Base-by-base conservation (phyloP, 2,329 filamentous ascomycete species). In the Venturia nashicola region DNA sequence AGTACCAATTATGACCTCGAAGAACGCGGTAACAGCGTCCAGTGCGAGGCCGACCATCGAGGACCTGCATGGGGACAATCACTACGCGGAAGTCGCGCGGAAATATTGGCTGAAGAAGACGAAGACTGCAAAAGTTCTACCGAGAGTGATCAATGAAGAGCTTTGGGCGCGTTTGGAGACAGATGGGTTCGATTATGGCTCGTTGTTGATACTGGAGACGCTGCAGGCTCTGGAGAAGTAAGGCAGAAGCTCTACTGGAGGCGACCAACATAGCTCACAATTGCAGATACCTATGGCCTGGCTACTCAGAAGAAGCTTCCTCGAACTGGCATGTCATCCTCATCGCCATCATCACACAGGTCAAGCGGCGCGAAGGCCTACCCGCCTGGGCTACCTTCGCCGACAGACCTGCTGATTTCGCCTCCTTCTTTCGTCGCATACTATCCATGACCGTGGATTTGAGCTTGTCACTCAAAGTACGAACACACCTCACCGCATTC, bases 301-400 rank as follows among this genome's bases (percentile, higher is more conserved):
- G 89, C 61, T 99, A 95, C 73, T 86, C 83, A 14, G 90, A 96
- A 67, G 46, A 51, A n/a, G 86, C 94, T 70, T 86, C 91, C 4
- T 96, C 93, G 40, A 95, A 99, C 74, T 87, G 91, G 71, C 93
- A 99, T 74, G 88, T 97, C 63, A 80, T 97, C 42, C 80, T 99
- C 67, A 86, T 97, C 71, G 89, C 89, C 18, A 76, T 97, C 67
- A 86, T 99, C 70, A 83, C 89, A 67, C 96, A 93, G 74, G 86
- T 92, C 65, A 97, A 97, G 79, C 85, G 88, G 71, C 85, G 90
- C 68, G 93, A 97, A 73, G 87, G 89, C 71, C 80, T 97, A 63
- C 86, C 91, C 70, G 89, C 89, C 72, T 99, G 95, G 95, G 82
- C 83, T 63, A 81, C 91, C 67, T 97, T 99, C 75, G 81, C 85